A percentile compares a stretch with the other conserved stretches of the same genome.
Conservation (phyloP, 2,329 filamentous ascomycete genomes). For the Sarocladium strictum region DNA sequence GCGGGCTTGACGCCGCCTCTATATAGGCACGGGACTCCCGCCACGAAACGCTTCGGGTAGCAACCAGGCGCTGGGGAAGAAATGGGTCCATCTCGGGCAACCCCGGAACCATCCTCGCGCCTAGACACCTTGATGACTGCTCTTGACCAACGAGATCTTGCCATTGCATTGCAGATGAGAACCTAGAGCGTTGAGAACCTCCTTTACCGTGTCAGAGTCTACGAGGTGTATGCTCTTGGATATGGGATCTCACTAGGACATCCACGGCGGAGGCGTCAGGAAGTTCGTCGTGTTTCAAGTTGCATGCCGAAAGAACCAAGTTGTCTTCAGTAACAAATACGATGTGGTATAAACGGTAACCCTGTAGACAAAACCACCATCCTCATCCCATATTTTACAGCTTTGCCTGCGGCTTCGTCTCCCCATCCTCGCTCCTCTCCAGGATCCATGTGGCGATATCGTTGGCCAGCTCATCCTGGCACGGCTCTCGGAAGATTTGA, state of each 20-base stretch:
- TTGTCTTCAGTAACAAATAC: too few relatives aligned
- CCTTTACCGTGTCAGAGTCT: too few relatives aligned
- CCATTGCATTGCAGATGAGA: background rate
- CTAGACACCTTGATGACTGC: background rate
- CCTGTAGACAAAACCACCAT: too few relatives aligned
- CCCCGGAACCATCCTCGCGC: background rate
- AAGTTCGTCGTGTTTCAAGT: too few relatives aligned
- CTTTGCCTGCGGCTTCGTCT: conserved; percentile 25
- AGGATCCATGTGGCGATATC: conserved; percentile 65
- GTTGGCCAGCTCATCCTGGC: conserved; percentile 46
- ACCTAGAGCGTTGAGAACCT: too few relatives aligned
- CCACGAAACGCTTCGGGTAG: background rate
- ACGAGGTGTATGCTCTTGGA: too few relatives aligned
- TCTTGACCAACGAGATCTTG: background rate
- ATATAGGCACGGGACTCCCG: background rate
- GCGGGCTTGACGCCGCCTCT: background rate
- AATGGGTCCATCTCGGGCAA: conserved; percentile 1
- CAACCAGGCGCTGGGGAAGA: background rate
- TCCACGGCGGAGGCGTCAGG: too few relatives aligned
- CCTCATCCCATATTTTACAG: too few relatives aligned
- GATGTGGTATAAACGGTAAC: too few relatives aligned
- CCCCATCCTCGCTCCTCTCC: conserved; percentile 23
- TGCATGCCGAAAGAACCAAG: too few relatives aligned
- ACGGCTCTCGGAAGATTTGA: conserved; percentile 59
- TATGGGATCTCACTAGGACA: too few relatives aligned